Conservation (phyloP, 805 yeast species). For the Candida ascalaphidarum region DNA sequence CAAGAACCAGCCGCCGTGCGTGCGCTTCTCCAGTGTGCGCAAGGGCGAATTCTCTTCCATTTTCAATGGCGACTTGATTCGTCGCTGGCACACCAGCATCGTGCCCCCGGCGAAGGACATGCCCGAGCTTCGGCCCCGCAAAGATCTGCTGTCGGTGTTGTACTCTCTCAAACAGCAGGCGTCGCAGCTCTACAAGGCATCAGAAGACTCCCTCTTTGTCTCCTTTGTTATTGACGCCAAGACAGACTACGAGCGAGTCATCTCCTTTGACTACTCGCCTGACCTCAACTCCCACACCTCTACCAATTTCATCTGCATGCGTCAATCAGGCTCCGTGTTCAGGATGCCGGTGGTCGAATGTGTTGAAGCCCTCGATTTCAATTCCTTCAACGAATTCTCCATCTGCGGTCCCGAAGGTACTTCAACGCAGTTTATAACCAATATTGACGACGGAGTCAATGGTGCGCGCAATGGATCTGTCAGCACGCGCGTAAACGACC, state of each 20-base stretch:
- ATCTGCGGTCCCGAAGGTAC: constrained; percentile 54
- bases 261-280: constrained; percentile 78
- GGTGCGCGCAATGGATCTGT: too few species aligned
- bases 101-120: constrained; percentile 19
- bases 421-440: constrained; percentile 32
- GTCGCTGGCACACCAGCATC: constrained; percentile 73
- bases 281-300: constrained; percentile 39
- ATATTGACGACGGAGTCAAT: constrained; percentile 2
- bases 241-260: constrained; percentile 73
- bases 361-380: constrained; percentile 54
- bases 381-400: constrained; percentile 58
- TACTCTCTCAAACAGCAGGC: constrained; percentile 27
- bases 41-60: constrained; percentile 71
- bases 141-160: constrained; percentile 2
- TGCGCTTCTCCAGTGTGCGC: constrained; percentile 57
- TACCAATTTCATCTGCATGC: constrained; percentile 72
- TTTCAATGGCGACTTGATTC: constrained; percentile 66
- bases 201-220: constrained; percentile 58
- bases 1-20: constrained; percentile 54
- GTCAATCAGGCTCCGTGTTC: constrained; percentile 85
- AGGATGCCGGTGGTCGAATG: constrained; percentile 68
- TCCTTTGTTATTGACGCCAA: constrained; percentile 66
- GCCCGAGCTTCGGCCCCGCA: background rate
- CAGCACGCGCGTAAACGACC: too few species aligned
- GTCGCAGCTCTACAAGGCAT: constrained; percentile 26